phyloP scores from a whole-genome alignment of 2,329 filamentous ascomycete genomes.

The Exophiala dermatitidis region DNA sequence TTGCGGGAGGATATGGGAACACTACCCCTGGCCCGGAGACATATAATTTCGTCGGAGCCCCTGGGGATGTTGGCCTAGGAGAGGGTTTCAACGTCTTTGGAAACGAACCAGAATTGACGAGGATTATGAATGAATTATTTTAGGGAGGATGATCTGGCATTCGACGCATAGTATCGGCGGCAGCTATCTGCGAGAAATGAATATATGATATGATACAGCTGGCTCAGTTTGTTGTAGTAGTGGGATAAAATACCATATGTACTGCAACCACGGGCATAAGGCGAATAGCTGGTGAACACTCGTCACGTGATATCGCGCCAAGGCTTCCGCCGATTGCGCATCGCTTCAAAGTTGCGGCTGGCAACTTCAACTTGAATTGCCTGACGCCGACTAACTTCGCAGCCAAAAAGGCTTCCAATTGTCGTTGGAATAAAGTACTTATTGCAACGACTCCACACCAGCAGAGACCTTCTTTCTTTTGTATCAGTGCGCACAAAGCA shows the following conservation, averaged over 20 bases:
- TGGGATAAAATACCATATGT: no score
- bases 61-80: conserved; percentile 26
- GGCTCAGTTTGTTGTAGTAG: no score
- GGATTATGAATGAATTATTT: conserved; percentile 54
- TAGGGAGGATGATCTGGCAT: conserved; percentile 30
- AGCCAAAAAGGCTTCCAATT: background rate
- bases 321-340: background rate
- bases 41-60: conserved; percentile 28
- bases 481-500: no score
- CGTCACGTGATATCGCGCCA: background rate
- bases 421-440: no score
- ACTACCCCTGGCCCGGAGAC: conserved; percentile 31
- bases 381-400: background rate
- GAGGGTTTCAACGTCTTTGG: conserved; percentile 36
- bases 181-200: background rate
- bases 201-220: background rate
- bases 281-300: no score
- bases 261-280: no score
- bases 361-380: background rate
- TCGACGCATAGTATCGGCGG: background rate
- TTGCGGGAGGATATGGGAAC: conserved; percentile 48
- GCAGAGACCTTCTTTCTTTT: no score
- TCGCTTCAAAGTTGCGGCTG: no score
- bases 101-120: conserved; percentile 53
- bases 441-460: no score